A percentile compares a stretch with the other conserved stretches of the same genome.
These are phyloP conservation scores for Tulasnella sp. DNA, from an alignment of 768 basidiomycete species.

Conservation along the genomic window DNA sequence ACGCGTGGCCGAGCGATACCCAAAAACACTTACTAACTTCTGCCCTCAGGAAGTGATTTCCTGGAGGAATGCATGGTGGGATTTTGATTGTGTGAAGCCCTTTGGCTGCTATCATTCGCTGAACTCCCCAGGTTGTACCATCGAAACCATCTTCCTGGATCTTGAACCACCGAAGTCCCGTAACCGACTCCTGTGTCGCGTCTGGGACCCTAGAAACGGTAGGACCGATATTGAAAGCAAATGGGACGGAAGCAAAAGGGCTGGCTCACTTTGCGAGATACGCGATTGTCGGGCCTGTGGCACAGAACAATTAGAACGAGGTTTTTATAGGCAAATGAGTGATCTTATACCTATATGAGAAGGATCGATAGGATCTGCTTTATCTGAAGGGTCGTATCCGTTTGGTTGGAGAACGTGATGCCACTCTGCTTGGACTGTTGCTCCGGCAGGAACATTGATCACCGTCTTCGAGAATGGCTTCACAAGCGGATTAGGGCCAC, in stretches of 20 bases:
- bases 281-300: slow-evolving; percentile 50
- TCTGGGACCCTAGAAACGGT: slow-evolving; percentile 38
- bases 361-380: slow-evolving; percentile 46
- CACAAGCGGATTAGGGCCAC: slow-evolving; percentile 52
- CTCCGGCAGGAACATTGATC: slow-evolving; percentile 52
- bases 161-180: slow-evolving; percentile 53
- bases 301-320: slow-evolving; percentile 34
- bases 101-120: slow-evolving; percentile 48
- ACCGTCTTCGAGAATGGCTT: slow-evolving; percentile 38
- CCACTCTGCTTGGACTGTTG: slow-evolving; percentile 52
- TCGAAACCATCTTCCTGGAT: slow-evolving; percentile 43
- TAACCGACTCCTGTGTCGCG: slow-evolving; percentile 48
- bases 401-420: slow-evolving; percentile 50
- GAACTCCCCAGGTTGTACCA: slow-evolving; percentile 45
- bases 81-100: slow-evolving; percentile 51
- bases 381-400: slow-evolving; percentile 43
- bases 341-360: not conserved
- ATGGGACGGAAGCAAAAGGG: not conserved
- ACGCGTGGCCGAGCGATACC: not conserved
- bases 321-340: not conserved
- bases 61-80: slow-evolving; percentile 47
- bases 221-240: not conserved
- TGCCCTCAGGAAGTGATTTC: slow-evolving; percentile 49
- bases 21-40: slow-evolving; percentile 39
- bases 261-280: slow-evolving; percentile 46